These are phyloP conservation scores for Barnettozyma californica DNA, from an alignment of 805 yeast species.

Conservation along the genomic window DNA sequence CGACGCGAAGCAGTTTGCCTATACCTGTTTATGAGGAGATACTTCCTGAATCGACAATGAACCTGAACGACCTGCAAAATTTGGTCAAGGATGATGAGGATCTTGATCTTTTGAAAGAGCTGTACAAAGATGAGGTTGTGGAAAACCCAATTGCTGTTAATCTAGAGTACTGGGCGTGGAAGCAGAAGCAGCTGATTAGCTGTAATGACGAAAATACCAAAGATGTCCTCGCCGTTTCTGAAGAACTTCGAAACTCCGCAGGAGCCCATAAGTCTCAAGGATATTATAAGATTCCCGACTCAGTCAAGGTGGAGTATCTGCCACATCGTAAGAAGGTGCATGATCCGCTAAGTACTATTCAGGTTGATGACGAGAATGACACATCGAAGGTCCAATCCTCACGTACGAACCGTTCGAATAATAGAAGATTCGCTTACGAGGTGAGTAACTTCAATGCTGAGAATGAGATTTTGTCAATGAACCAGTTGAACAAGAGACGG, in stretches of 20 bases:
- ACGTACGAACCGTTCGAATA: conserved; percentile 79
- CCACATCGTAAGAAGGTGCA: conserved; percentile 74
- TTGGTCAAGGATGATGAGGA: conserved; percentile 75
- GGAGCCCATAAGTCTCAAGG: conserved; percentile 74
- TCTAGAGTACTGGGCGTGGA: conserved; percentile 61
- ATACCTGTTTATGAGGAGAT: conserved; percentile 48
- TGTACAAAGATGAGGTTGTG: conserved; percentile 25
- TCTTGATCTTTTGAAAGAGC: conserved; percentile 43
- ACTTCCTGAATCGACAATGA: conserved; percentile 24
- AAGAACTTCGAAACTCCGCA: conserved; percentile 34
- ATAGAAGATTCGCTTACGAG: conserved; percentile 85
- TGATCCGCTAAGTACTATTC: conserved; percentile 69
- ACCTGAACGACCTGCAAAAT: conserved; percentile 45
- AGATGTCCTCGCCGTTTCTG: conserved; percentile 24
- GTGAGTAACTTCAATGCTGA: conserved; percentile 80
- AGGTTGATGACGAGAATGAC: conserved; percentile 47
- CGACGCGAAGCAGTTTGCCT: conserved; percentile 44
- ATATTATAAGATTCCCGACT: conserved; percentile 65
- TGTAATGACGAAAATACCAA: conserved; percentile 3
- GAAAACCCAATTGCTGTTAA: conserved; percentile 22
- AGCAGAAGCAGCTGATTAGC: conserved; percentile 33
- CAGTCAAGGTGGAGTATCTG: conserved; percentile 65
- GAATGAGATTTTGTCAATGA: conserved; percentile 74
- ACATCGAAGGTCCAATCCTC: conserved; percentile 55
- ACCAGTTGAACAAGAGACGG: conserved; percentile 82